These are phyloP conservation scores for Yamadazyma phyllophila DNA, from an alignment of 805 yeast species.

Conservation along the genomic window DNA sequence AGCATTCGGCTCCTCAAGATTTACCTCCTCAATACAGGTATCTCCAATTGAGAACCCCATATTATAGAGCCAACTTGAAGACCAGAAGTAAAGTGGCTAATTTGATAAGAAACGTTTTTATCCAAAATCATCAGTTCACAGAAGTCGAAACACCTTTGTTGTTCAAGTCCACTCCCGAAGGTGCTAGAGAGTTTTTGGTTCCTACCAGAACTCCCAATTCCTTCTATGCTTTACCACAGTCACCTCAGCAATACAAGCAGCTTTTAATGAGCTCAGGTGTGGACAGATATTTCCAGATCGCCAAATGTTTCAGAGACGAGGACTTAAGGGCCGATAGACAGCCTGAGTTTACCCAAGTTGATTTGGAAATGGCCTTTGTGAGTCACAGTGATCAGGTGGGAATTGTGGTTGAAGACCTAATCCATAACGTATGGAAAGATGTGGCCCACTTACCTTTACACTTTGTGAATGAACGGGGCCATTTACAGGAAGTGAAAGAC, in stretches of 20 bases:
- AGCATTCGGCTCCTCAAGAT: conserved; percentile 45
- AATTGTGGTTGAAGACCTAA: conserved; percentile 56
- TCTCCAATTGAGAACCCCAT: conserved; percentile 67
- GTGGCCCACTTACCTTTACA: conserved; percentile 42
- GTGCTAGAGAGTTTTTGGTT: conserved; percentile 92
- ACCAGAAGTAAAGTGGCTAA: conserved; percentile 56
- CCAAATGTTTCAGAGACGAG: conserved; percentile 94
- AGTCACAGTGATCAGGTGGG: conserved; percentile 63
- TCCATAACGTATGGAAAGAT: conserved; percentile 54
- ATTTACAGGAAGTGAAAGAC: conserved; percentile 9
- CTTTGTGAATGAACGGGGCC: conserved; percentile 29
- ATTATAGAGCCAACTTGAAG: conserved; percentile 54
- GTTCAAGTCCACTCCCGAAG: conserved; percentile 96
- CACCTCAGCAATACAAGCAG: conserved; percentile 97
- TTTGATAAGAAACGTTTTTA: conserved; percentile 41
- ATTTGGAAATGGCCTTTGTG: conserved; percentile 88
- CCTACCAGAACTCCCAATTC: conserved; percentile 68
- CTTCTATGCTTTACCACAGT: conserved; percentile 92
- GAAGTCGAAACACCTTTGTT: conserved; percentile 92
- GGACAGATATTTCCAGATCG: conserved; percentile 81
- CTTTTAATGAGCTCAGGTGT: conserved; percentile 93
- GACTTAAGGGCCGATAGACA: conserved; percentile 93
- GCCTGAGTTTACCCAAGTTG: conserved; percentile 98
- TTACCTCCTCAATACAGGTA: conserved; percentile 82
- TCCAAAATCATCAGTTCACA: conserved; percentile 47